These are phyloP conservation scores for Stromatinia cepivora DNA, from an alignment of 2,329 filamentous ascomycete species.

Conservation along the genomic window DNA sequence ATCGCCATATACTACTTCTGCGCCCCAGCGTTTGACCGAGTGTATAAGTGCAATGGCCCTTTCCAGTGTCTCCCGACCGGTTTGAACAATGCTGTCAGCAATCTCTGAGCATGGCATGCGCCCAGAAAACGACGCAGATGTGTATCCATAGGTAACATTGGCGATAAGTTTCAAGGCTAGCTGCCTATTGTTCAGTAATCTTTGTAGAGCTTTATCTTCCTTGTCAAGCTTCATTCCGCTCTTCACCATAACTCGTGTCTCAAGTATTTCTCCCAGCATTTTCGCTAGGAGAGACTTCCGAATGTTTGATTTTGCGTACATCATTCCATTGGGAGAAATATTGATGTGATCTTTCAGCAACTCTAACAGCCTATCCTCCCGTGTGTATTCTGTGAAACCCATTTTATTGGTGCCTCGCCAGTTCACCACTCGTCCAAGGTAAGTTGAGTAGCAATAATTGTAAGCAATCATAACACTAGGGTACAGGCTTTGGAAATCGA, in stretches of 20 bases:
- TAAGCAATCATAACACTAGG: slow-evolving; percentile 99
- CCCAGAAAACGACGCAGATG: slow-evolving; percentile 93
- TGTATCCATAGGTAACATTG: slow-evolving; percentile 99
- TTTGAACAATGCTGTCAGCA: slow-evolving; percentile 96
- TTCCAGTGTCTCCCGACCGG: slow-evolving; percentile 90
- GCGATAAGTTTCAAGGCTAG: slow-evolving; percentile 92
- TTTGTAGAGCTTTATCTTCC: slow-evolving; percentile 80
- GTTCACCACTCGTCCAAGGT: slow-evolving; percentile 77
- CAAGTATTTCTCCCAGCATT: slow-evolving; percentile 94
- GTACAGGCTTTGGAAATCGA: slow-evolving; percentile 96
- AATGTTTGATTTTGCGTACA: slow-evolving; percentile 84
- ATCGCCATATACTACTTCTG: slow-evolving; percentile 97
- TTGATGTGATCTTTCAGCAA: slow-evolving; percentile 85
- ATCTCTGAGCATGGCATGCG: slow-evolving; percentile 98
- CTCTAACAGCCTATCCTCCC: slow-evolving; percentile 72
- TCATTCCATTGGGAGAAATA: slow-evolving; percentile 92
- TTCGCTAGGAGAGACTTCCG: slow-evolving; percentile 90
- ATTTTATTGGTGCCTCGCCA: slow-evolving; percentile 95
- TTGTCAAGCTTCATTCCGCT: slow-evolving; percentile 93
- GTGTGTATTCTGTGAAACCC: slow-evolving; percentile 85
- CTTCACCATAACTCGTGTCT: slow-evolving; percentile 97
- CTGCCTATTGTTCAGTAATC: slow-evolving; percentile 88
- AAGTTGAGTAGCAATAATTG: slow-evolving; percentile 98
- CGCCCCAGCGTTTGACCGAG: slow-evolving; percentile 81
- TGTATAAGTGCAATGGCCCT: slow-evolving; percentile 92